A percentile compares a stretch with the other conserved stretches of the same genome.
Evolutionary conservation across 768 basidiomycete species (phyloP).

Genomic region (Russula sp.): DNA sequence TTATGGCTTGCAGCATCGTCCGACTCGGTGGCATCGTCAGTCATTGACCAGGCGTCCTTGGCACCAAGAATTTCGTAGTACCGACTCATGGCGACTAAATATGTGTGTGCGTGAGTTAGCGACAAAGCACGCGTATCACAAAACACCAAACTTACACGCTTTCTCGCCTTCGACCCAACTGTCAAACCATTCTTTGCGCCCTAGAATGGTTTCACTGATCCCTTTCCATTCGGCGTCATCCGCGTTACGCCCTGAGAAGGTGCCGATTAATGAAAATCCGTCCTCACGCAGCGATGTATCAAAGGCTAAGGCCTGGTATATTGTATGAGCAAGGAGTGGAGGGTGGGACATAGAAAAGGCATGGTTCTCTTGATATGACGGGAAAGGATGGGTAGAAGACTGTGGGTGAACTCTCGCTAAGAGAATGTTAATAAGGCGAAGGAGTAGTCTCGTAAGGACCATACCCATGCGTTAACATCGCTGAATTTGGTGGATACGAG

Average conservation of each 20-base stretch:
- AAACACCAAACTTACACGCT: conserved; percentile 57
- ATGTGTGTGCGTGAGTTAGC: conserved; percentile 1
- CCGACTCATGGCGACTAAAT: conserved; percentile 79
- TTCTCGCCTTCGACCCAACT: conserved; percentile 89
- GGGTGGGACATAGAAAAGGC: conserved; percentile 73
- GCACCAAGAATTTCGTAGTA: conserved; percentile 81
- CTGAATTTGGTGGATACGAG: conserved; percentile 60
- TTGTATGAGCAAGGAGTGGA: conserved; percentile 88
- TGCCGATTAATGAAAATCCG: conserved; percentile 63
- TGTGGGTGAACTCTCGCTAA: conserved; percentile 78
- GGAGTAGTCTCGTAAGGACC: conserved; percentile 29
- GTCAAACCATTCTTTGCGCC: conserved; percentile 84
- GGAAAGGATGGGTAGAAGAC: conserved; percentile 73
- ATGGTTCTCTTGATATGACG: conserved; percentile 74
- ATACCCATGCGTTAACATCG: conserved; percentile 72
- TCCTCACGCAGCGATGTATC: conserved; percentile 74
- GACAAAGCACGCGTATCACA: neutral
- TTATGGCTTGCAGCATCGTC: conserved; percentile 16
- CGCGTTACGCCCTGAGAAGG: conserved; percentile 41
- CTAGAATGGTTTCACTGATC: conserved; percentile 76
- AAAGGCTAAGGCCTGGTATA: conserved; percentile 88
- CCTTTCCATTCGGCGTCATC: conserved; percentile 60
- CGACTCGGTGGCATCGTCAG: conserved; percentile 55
- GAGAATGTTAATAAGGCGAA: conserved; percentile 14
- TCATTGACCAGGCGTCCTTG: conserved; percentile 81